Percentiles rank a stretch among this genome's conserved stretches.
These are phyloP conservation scores for Dichotomocladium elegans DNA, from an alignment of 371 early-diverging fungal genomes.

Conservation along the genomic window DNA sequence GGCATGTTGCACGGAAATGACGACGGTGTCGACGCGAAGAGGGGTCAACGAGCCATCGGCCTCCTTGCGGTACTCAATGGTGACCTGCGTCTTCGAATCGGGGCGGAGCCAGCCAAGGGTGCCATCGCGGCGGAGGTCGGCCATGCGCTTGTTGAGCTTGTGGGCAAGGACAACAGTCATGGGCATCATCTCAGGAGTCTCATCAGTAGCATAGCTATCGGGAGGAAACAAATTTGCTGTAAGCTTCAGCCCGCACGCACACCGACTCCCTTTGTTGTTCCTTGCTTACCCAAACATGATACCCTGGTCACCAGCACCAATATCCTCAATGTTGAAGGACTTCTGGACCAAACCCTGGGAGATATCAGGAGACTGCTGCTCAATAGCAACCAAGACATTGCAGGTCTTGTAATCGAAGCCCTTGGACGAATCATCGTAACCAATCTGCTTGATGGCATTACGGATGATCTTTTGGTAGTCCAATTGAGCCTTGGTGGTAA, in stretches of 20 bases:
- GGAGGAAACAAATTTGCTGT: too few relatives aligned
- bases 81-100: conserved; percentile 99
- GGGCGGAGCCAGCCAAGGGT: conserved; percentile 92
- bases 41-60: conserved; percentile 87
- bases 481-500: conserved; percentile 95
- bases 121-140: conserved; percentile 92
- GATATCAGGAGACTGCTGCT: conserved; percentile 99
- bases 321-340: conserved; percentile 89
- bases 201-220: conserved; percentile 91
- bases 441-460: conserved; percentile 96
- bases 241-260: too few relatives aligned
- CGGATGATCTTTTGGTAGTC: conserved; percentile 99
- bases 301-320: conserved; percentile 99
- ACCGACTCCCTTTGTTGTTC: too few relatives aligned
- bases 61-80: conserved; percentile 97
- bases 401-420: conserved; percentile 99
- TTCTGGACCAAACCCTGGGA: conserved; percentile 93
- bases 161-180: conserved; percentile 94
- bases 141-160: conserved; percentile 95
- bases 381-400: conserved; percentile 98
- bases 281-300: conserved; percentile 89
- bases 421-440: conserved; percentile 96
- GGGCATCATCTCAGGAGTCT: conserved; percentile 99
- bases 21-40: conserved; percentile 96
- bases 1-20: conserved; percentile 98